These are phyloP conservation scores for Penicillium sclerotiorum DNA, from an alignment of 2,329 filamentous ascomycete genomes.

Conservation along the genomic window DNA sequence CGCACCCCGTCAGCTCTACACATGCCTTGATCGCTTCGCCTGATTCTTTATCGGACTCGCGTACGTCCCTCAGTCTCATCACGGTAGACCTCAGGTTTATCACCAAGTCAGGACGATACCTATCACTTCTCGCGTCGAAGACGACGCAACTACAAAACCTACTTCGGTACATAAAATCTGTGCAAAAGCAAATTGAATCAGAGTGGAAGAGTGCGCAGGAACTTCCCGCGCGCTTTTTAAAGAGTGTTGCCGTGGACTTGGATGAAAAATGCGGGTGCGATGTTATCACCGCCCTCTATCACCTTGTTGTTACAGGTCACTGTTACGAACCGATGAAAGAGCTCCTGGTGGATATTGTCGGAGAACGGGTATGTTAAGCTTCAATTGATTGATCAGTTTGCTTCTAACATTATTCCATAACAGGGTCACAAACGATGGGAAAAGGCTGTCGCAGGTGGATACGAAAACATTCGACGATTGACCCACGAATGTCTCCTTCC, in stretches of 20 bases:
- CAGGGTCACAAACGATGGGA: conserved; percentile 95
- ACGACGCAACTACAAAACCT: conserved; percentile 86
- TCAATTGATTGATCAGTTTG: neutral
- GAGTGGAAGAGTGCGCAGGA: conserved; percentile 85
- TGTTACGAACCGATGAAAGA: conserved; percentile 75
- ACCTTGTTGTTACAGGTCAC: conserved; percentile 81
- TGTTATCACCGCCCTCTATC: conserved; percentile 77
- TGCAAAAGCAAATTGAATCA: conserved; percentile 73
- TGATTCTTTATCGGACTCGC: conserved; percentile 35
- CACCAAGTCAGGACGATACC: conserved; percentile 70
- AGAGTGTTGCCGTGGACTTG: conserved; percentile 75
- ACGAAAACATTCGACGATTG: conserved; percentile 75
- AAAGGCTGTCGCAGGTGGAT: conserved; percentile 75
- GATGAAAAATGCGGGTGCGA: conserved; percentile 64
- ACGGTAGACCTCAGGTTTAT: conserved; percentile 85
- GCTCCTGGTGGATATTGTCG: conserved; percentile 83
- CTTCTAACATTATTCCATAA: neutral
- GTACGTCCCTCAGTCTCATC: conserved; percentile 60
- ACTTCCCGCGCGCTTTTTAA: conserved; percentile 75
- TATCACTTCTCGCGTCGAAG: conserved; percentile 83
- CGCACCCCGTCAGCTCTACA: conserved; percentile 73
- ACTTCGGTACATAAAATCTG: conserved; percentile 80
- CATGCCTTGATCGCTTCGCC: conserved; percentile 67
- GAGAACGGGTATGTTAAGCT: conserved; percentile 65
- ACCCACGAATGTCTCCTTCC: conserved; percentile 88